Evolutionary conservation across 2,329 filamentous ascomycete genomes (phyloP), one percentile per base, ranked within the genome.

Genomic region (Calonectria crousiana): DNA sequence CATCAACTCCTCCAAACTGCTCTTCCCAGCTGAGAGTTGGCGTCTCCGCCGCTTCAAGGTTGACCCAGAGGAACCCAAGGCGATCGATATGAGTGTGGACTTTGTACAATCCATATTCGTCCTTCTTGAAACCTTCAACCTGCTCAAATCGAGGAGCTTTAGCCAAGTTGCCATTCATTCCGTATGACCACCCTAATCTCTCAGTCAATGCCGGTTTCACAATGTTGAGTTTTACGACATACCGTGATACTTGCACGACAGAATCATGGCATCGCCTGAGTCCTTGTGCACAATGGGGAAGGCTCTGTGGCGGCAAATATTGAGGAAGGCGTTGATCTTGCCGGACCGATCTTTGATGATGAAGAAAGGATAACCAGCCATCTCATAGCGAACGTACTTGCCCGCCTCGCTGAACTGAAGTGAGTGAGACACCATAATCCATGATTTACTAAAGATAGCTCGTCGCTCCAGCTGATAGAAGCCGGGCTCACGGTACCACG

Each of bases 221-320:
- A 6, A 34, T 34, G 18, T n/a, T 16, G 26, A 18, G 20, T 34
- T 18, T 8, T n/a, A 23, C 10, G 26, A n/a, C 67, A 36, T 67
- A 64, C 90, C 90, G 78, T 92, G 90, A 78, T 92, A 92, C 74
- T 88, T 88, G 84, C 90, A 92, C 0, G 88, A 86, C 44, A 92
- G 86, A 18, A 92, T 87, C 69, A 83, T 85, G 38, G 86, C 86
- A 32, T 85, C 86, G 2, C 90, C 90, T 5, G 85, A 82, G 3
- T 88, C 85, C 53, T 87, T 85, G 2, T 84, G 85, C 4, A 91
- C 89, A 11, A 92, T 87, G 0, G 89, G 89, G 78, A 89, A 92
- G 20, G 90, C 90, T 16, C 90, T 85, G 79, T 92, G 90, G 2
- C 90, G 84, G 82, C 91, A 92, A 18, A 92, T 85, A 78, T 92